These are phyloP conservation scores for Vicia faba DNA, from an alignment of 306 rosid species.

Conservation along the genomic window DNA sequence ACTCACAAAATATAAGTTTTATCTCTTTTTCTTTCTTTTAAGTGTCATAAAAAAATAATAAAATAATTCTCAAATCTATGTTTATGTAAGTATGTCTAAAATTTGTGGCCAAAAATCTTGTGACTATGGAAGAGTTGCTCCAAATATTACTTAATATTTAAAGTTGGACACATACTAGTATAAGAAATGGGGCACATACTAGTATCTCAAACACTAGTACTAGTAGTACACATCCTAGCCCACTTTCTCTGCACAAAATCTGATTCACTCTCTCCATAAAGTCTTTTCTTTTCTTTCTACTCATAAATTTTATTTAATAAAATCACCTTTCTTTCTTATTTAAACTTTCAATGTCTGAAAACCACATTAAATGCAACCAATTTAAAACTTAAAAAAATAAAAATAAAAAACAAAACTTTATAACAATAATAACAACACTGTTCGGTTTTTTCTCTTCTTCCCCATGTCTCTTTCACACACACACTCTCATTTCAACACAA, in stretches of 20 bases:
- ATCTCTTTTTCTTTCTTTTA: too few species aligned
- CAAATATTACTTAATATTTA: too few species aligned
- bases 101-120: too few species aligned
- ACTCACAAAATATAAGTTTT: too few species aligned
- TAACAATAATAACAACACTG: background rate
- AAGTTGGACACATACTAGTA: too few species aligned
- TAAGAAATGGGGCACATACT: too few species aligned
- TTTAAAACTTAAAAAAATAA: too few species aligned
- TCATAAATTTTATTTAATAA: background rate
- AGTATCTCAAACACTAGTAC: too few species aligned
- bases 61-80: too few species aligned
- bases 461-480: slow-evolving; percentile 21
- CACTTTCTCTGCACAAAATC: slow-evolving; percentile 20
- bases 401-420: background rate
- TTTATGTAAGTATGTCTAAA: too few species aligned
- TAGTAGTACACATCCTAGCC: background rate
- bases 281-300: background rate
- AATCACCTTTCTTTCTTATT: background rate
- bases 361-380: slow-evolving; percentile 7
- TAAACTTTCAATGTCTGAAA: slow-evolving; percentile 2
- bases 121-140: too few species aligned
- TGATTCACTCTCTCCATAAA: slow-evolving; percentile 8
- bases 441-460: slow-evolving; percentile 7
- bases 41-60: too few species aligned
- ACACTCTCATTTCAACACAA: background rate